These are phyloP conservation scores for Solanum hybrid DNA, from an alignment of 305 asterid genomes.

Conservation along the genomic window DNA sequence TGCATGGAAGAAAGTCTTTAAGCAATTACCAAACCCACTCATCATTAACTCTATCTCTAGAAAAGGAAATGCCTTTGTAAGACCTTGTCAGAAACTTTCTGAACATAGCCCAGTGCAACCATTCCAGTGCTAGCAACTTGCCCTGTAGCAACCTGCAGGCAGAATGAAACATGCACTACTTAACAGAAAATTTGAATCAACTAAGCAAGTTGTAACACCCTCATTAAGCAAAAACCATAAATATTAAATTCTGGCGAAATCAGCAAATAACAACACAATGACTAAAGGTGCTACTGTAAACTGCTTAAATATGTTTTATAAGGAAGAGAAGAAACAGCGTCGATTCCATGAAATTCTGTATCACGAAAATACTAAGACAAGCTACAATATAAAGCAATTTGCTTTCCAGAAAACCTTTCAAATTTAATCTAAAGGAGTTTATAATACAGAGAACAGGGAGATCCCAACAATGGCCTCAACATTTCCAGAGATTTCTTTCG, in stretches of 20 bases:
- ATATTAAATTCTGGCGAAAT: not conserved
- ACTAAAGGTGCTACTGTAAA: not conserved
- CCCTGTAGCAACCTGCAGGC: constrained; percentile 81
- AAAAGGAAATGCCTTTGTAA: not conserved
- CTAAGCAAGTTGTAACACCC: not conserved
- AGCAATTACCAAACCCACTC: not conserved
- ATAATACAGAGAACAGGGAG: not conserved
- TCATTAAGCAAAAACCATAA: not conserved
- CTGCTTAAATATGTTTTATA: not conserved
- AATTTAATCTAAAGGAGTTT: not conserved
- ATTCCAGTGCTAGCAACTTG: constrained; percentile 95
- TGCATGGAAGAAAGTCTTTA: constrained; percentile 18
- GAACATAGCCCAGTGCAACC: constrained; percentile 85
- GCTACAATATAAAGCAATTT: not conserved
- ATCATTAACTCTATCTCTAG: not conserved
- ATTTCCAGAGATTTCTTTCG: not conserved
- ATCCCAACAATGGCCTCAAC: not conserved
- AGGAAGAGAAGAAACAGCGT: not conserved
- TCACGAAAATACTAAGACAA: not conserved
- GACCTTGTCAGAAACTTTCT: constrained; percentile 85
- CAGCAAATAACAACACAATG: not conserved
- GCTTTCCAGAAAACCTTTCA: not conserved
- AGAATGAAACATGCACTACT: not conserved
- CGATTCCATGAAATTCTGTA: not conserved
- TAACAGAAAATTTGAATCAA: not conserved